Evolutionary conservation across 768 basidiomycete genomes (phyloP), one percentile per base, ranked within the genome.

Genomic region (Leccinum aurantiacum): DNA sequence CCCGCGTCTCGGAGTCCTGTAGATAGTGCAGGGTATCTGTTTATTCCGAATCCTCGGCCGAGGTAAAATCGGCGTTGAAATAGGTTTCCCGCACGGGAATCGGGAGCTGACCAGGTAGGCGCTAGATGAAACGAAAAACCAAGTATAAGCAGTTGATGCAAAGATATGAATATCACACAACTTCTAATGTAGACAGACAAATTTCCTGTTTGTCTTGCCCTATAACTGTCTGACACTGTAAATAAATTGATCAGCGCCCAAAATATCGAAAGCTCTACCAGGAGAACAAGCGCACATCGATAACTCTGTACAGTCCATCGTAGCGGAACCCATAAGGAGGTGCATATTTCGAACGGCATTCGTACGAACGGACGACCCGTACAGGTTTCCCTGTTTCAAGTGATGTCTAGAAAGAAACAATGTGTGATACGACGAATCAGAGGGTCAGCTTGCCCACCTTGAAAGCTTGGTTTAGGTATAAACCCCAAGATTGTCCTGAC

Each of bases 291-390:
- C 61, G 46, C 46, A 73, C 74, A 5, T 52, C 35, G 1, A 61
- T 35, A 1, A 74, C 61, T 33, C 19, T 69, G 59, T 74, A 74
- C 2, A 74, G 37, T 17, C 74, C 74, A 37, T 75, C 73, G 33
- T 75, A 74, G 1, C 73, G 72, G 29, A 61, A 67, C 6, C 69
- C 72, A 2, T 27, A 3, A 1, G 13, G 4, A 8, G 73, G 73
- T 8, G 74, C 69, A 59, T 68, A 75, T 37, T 58, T 53, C 9
- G 74, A 74, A 6, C 5, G 24, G 31, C 58, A 53, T 9, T 9
- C 63, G 10, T 1, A 61, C 11, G 73, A 70, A 14, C 73, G 64
- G 25, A 74, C 38, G 11, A 75, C 68, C 17, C 73, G 67, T 14
- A 74, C 58, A 1, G 69, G 65, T 0, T 63, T 55, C 22, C 60